Evolutionary conservation across 73 alveolate genomes (phyloP).

Genomic region (Stentor roeselii): DNA sequence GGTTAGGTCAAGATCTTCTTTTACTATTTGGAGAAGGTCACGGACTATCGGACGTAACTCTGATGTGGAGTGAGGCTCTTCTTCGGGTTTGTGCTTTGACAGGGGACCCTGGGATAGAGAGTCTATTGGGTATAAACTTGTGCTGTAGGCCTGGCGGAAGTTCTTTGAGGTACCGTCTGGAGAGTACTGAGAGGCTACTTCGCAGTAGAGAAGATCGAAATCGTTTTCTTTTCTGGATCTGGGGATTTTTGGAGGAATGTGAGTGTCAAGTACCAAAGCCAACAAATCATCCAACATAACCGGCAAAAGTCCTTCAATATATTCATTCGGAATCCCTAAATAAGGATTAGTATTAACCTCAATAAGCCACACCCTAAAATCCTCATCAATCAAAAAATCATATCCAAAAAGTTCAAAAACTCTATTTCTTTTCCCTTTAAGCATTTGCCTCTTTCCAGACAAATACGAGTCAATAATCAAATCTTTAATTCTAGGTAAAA

Average conservation of each 20-base stretch:
- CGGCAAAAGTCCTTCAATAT: constrained; percentile 71
- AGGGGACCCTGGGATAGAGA: constrained; percentile 22
- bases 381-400: constrained; percentile 32
- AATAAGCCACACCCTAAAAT: constrained; percentile 16
- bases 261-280: constrained; percentile 64
- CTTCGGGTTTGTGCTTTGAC: not conserved
- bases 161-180: constrained; percentile 17
- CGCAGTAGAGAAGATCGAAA: constrained; percentile 53
- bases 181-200: constrained; percentile 29
- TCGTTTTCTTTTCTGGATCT: constrained; percentile 27
- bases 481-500: constrained; percentile 83
- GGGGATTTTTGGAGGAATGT: constrained; percentile 35
- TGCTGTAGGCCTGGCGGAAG: constrained; percentile 2
- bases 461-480: constrained; percentile 75
- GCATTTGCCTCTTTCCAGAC: constrained; percentile 60
- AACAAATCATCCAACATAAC: constrained; percentile 86
- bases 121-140: constrained; percentile 22
- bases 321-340: constrained; percentile 71
- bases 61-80: not conserved
- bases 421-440: constrained; percentile 64
- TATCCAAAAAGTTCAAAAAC: constrained; percentile 70
- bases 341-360: constrained; percentile 40
- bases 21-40: not conserved
- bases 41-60: constrained; percentile 6
- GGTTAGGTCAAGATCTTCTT: not conserved